Evolutionary conservation across 208 protist genomes (phyloP).

Genomic region (Zelonia costaricensis): DNA sequence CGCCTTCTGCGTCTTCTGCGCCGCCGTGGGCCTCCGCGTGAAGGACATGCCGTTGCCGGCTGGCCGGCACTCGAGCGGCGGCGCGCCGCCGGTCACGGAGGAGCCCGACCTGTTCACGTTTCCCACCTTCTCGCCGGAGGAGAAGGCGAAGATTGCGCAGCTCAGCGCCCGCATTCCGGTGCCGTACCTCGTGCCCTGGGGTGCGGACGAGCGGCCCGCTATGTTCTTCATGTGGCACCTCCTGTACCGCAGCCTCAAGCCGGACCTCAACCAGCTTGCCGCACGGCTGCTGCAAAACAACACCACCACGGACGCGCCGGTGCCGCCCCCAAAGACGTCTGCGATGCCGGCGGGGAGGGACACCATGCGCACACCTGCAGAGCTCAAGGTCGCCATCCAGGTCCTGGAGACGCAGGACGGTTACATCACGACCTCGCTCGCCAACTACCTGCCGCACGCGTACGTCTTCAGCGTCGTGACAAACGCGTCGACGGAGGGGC

Average conservation of each 20-base stretch:
- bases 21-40: slow-evolving; percentile 5
- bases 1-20: slow-evolving; percentile 18
- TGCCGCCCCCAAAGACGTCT: too few relatives aligned
- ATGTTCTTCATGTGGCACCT: slow-evolving; percentile 35
- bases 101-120: slow-evolving; percentile 11
- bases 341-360: background rate
- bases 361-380: background rate
- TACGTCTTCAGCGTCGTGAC: slow-evolving; percentile 19
- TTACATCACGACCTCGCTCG: slow-evolving; percentile 24
- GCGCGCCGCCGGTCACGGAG: too few relatives aligned
- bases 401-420: slow-evolving; percentile 16
- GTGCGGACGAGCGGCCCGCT: slow-evolving; percentile 13
- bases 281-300: background rate
- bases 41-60: slow-evolving; percentile 30
- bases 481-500: background rate
- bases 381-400: slow-evolving; percentile 9
- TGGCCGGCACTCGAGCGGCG: slow-evolving; percentile 15
- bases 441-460: slow-evolving; percentile 6
- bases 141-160: slow-evolving; percentile 1
- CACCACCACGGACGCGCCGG: too few relatives aligned
- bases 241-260: slow-evolving; percentile 36
- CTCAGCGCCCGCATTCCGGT: slow-evolving; percentile 14
- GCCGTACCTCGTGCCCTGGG: slow-evolving; percentile 38
- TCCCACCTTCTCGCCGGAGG: slow-evolving; percentile 17
- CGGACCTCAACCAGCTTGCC: slow-evolving; percentile 13